Conservation (phyloP, 2,329 filamentous ascomycete genomes). For the Blumeria graminis region DNA sequence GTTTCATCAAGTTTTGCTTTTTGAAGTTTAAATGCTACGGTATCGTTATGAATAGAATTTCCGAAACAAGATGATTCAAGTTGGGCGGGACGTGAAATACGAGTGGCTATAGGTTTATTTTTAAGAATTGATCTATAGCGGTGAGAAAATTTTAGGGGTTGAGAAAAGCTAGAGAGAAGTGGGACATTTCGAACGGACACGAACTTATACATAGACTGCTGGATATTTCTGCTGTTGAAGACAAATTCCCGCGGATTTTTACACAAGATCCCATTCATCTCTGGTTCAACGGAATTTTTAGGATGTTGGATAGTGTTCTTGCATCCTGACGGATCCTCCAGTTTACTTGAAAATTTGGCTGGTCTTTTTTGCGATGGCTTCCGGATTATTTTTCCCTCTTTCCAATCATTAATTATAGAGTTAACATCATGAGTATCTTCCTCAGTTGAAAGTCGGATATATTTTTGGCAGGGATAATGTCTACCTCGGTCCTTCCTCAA, state of each 20-base stretch:
- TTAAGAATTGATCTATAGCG: neutral
- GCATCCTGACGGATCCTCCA: neutral
- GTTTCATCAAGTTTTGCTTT: conserved; percentile 31
- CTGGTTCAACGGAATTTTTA: too few relatives aligned
- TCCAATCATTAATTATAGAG: conserved; percentile 30
- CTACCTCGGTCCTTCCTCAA: conserved; percentile 25
- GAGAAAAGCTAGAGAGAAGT: neutral
- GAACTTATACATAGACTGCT: conserved; percentile 14
- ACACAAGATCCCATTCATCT: neutral
- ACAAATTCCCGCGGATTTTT: neutral
- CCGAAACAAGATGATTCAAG: conserved; percentile 24
- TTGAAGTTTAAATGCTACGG: conserved; percentile 21
- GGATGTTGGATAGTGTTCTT: neutral
- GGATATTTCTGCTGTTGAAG: neutral
- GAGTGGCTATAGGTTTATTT: neutral
- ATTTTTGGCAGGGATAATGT: conserved; percentile 28
- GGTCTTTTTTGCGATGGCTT: neutral
- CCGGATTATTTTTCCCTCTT: conserved; percentile 13
- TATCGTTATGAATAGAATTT: conserved; percentile 13
- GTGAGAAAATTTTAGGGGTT: neutral
- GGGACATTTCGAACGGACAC: conserved; percentile 4
- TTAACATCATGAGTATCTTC: conserved; percentile 33
- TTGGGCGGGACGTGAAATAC: conserved; percentile 24
- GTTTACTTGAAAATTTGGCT: too few relatives aligned
- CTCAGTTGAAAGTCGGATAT: conserved; percentile 35